Evolutionary conservation across 257 asterid genomes (phyloP), one percentile per base, ranked within the genome.

Genomic region (Solanum gandarillasii): DNA sequence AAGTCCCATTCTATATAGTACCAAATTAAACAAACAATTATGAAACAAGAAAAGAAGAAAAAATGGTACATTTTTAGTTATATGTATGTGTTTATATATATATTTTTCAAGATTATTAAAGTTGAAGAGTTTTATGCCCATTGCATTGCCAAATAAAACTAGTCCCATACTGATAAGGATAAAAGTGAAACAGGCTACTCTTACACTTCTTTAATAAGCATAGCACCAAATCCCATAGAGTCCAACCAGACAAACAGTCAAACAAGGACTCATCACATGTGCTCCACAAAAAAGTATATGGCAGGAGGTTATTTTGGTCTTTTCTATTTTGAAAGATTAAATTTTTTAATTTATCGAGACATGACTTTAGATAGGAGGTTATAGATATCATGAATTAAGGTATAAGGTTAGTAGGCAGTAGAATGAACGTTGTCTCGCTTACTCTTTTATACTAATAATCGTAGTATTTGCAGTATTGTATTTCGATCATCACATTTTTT

Each of bases 241-340:
- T 87, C 86, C 87, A 86, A 87, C 89, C 86, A 89, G 91, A 91
- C 92, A 89, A 35, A 52, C 90, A 81, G 90, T 89, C 91, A 91
- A 91, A 86, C 83, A 48, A 83, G 10, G 83, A 82, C 87, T 79
- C 41, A 27, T 86, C 87, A 86, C 90, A 86, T 89, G 90, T 86
- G 87, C 83, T 46, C 83, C 46, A 73, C 84, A 73, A 58, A 29
- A 58, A 86, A 41, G 41, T 25, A n/a, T 34, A 65, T 65, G 68
- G 2, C 41, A 81, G 29, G 27, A 81, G 70, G 70, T 27, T 81
- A 81, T 43, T 81, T 31, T 81, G 21, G 29, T 81, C 38, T 46
- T 46, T 46, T 29, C 2, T 1, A 29, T 29, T 29, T 29, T 29
- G 6, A 7, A 55, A 20, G 11, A 20, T 6, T 55, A 0, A 55